Evolutionary conservation across 2,329 filamentous ascomycete species (phyloP).

Genomic region (Pseudocercospora vitis): DNA sequence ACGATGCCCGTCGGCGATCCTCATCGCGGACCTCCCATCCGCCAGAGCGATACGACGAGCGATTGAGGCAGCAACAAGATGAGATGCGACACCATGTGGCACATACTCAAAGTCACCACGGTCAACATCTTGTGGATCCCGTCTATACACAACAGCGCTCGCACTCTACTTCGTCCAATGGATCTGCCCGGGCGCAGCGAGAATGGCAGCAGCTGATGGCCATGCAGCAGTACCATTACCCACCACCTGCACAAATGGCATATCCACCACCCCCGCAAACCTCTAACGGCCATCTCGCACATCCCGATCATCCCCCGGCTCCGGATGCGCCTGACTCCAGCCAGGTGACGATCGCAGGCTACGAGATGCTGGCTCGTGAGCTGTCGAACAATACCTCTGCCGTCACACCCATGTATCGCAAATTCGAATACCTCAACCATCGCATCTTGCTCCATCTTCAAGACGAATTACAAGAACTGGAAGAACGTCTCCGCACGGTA

Average conservation of each 20-base stretch:
- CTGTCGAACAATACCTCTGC: slow-evolving; percentile 41
- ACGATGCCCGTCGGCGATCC: slow-evolving; percentile 22
- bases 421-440: slow-evolving; percentile 80
- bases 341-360: slow-evolving; percentile 50
- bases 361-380: slow-evolving; percentile 62
- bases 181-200: slow-evolving; percentile 24
- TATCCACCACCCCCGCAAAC: slow-evolving; percentile 18
- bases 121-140: slow-evolving; percentile 25
- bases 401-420: slow-evolving; percentile 69
- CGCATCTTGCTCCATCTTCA: slow-evolving; percentile 79
- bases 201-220: slow-evolving; percentile 31
- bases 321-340: slow-evolving; percentile 36
- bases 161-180: slow-evolving; percentile 29
- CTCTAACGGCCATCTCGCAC: slow-evolving; percentile 20
- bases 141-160: slow-evolving; percentile 31
- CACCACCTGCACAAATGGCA: slow-evolving; percentile 10
- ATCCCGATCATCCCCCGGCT: slow-evolving; percentile 27
- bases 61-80: slow-evolving; percentile 28
- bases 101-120: slow-evolving; percentile 24
- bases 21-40: slow-evolving; percentile 23
- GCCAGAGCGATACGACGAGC: slow-evolving; percentile 19
- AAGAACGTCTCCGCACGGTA: slow-evolving; percentile 70
- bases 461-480: slow-evolving; percentile 78
- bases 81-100: slow-evolving; percentile 29
- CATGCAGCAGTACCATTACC: slow-evolving; percentile 31